Conservation (phyloP, 108 stramenopile genomes). For the Cylindrotheca fusiformis region DNA sequence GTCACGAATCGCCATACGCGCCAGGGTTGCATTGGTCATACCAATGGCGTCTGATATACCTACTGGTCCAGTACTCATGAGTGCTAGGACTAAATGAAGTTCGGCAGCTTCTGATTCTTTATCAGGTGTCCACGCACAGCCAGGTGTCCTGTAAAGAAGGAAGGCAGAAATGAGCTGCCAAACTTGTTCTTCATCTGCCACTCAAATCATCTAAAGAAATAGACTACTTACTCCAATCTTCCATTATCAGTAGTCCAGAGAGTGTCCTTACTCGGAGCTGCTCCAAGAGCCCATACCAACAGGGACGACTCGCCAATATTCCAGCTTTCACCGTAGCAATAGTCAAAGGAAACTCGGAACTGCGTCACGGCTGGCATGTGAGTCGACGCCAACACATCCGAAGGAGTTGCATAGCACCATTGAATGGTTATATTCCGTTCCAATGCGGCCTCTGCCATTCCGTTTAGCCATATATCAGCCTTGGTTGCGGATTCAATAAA, state of each 20-base stretch:
- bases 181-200: background rate
- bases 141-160: slow-evolving; percentile 22
- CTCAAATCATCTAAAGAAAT: background rate
- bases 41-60: slow-evolving; percentile 42
- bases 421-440: slow-evolving; percentile 21
- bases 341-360: slow-evolving; percentile 43
- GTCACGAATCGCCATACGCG: slow-evolving; percentile 18
- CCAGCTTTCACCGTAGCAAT: slow-evolving; percentile 41
- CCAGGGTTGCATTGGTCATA: slow-evolving; percentile 21
- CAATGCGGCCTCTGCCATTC: slow-evolving; percentile 40
- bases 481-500: slow-evolving; percentile 9
- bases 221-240: background rate
- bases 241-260: slow-evolving; percentile 37
- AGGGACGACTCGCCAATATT: slow-evolving; percentile 39
- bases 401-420: slow-evolving; percentile 42
- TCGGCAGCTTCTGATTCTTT: slow-evolving; percentile 29
- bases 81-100: slow-evolving; percentile 31
- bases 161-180: background rate
- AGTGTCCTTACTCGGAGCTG: slow-evolving; percentile 37
- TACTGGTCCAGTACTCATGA: slow-evolving; percentile 38
- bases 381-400: slow-evolving; percentile 19
- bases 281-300: slow-evolving; percentile 39
- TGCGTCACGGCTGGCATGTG: slow-evolving; percentile 31
- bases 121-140: slow-evolving; percentile 40
- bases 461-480: slow-evolving; percentile 20